Evolutionary conservation across 371 early-diverging fungal species (phyloP).

Genomic region (Saksenaea oblongispora): DNA sequence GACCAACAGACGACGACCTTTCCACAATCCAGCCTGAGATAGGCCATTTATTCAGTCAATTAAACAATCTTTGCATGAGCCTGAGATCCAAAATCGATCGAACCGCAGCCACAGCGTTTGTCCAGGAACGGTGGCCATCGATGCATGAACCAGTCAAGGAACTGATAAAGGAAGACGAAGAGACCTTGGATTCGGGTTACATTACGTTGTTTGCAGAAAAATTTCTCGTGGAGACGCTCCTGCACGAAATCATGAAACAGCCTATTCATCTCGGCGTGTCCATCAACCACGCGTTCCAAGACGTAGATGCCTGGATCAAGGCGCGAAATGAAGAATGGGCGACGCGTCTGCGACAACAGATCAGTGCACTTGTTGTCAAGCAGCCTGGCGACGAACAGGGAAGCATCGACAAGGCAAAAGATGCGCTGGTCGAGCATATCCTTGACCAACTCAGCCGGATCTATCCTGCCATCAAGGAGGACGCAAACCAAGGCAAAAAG

Average conservation of each 20-base stretch:
- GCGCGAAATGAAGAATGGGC: constrained; percentile 33
- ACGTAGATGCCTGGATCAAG: constrained; percentile 31
- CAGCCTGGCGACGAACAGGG: constrained; percentile 22
- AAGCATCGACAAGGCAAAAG: constrained; percentile 16
- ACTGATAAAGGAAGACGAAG: neutral
- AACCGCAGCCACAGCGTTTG: constrained; percentile 29
- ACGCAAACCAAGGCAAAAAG: neutral
- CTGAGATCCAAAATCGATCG: constrained; percentile 39
- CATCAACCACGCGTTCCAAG: constrained; percentile 30
- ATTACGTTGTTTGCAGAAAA: constrained; percentile 30
- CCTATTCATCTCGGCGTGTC: constrained; percentile 38
- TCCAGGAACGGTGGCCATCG: constrained; percentile 23
- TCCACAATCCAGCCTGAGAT: constrained; percentile 30
- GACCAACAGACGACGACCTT: constrained; percentile 39
- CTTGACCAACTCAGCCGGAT: constrained; percentile 9
- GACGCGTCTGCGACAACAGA: constrained; percentile 39
- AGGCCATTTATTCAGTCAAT: constrained; percentile 17
- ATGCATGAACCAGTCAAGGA: constrained; percentile 4
- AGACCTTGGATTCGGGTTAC: neutral
- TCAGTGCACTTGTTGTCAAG: constrained; percentile 28
- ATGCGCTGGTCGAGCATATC: constrained; percentile 14
- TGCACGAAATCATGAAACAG: constrained; percentile 19
- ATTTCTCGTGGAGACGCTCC: constrained; percentile 20
- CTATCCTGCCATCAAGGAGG: constrained; percentile 2
- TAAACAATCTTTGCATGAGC: constrained; percentile 26